phyloP scores from a whole-genome alignment of 306 rosid species.

The Glycine tomentella region DNA sequence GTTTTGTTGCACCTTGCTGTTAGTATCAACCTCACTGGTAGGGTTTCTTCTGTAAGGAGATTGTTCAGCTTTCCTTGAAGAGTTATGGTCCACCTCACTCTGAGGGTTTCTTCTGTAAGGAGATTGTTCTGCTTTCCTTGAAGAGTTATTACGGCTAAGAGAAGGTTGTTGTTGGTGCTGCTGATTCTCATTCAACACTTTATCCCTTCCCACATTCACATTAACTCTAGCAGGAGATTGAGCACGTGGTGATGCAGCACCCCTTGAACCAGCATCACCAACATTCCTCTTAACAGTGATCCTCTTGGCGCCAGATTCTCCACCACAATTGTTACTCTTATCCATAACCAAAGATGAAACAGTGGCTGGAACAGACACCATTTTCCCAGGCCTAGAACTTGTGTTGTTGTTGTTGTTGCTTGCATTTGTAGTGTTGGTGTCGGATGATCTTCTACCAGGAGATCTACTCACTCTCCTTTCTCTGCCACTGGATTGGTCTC shows the following conservation, averaged over 20 bases:
- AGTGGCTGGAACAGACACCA: slow-evolving; percentile 97
- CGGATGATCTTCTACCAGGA: slow-evolving; percentile 82
- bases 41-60: slow-evolving; percentile 95
- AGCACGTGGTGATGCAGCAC: slow-evolving; percentile 80
- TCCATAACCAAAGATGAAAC: slow-evolving; percentile 82
- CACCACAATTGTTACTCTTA: slow-evolving; percentile 73
- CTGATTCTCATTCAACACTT: slow-evolving; percentile 50
- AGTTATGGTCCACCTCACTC: slow-evolving; percentile 50
- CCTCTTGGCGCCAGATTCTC: slow-evolving; percentile 67
- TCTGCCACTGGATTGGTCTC: slow-evolving; percentile 77
- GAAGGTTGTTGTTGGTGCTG: slow-evolving; percentile 66
- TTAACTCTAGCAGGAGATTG: slow-evolving; percentile 73
- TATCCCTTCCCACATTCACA: slow-evolving; percentile 50
- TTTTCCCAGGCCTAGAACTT: slow-evolving; percentile 71
- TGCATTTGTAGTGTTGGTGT: slow-evolving; percentile 41
- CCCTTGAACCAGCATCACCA: slow-evolving; percentile 65
- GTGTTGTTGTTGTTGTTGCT: slow-evolving; percentile 28
- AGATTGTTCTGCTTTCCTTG: slow-evolving; percentile 88
- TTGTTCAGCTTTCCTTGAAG: slow-evolving; percentile 84
- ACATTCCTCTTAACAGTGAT: slow-evolving; percentile 76
- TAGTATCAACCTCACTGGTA: slow-evolving; percentile 75
- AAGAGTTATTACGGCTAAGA: slow-evolving; percentile 82
- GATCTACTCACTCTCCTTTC: slow-evolving; percentile 92
- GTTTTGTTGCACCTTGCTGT: slow-evolving; percentile 54
- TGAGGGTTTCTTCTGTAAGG: slow-evolving; percentile 87